Evolutionary conservation across 208 protist genomes (phyloP), one percentile per base, ranked within the genome.

Genomic region (Trypanosoma cruzi): DNA sequence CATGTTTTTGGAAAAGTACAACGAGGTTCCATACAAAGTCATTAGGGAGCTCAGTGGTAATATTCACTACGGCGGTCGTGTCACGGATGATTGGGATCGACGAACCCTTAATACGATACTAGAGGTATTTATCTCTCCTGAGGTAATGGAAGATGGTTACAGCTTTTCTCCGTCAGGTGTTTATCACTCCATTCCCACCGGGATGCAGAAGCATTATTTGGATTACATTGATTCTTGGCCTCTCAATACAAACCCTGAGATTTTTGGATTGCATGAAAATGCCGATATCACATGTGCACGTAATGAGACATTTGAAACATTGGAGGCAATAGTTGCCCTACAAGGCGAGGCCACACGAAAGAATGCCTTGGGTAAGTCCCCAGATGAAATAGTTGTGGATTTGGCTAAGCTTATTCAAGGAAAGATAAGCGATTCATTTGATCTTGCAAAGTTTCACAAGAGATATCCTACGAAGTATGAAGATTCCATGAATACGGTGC

Each of bases 1-100:
- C 55, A 97, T 98, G 88, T 99, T 99, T 80, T 75, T 99, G 8
- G 94, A 99, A 76, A 98, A 98, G 78, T 99, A 99, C 75, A 89
- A 91, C 10, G 88, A 98, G 65, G 89, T 99, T 52, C 98, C 98
- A 26, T 99, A 98, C 84, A 97, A 97, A 64, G 97, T 99, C 29
- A 98, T 99, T 36, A 93, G 90, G 57, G 95, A 97, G 68, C 81
- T 98, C 61, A 96, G 93, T 60, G 97, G 97, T 29, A 93, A 99
- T 71, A 99, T 99, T 81, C 99, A 99, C 92, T 99, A 99, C 82
- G 98, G 98, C 63, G 98, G 98, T 11, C 87, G 98, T 61, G 98
- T 99, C 22, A 99, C 98, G 22, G 98, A 99, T 75, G 97, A 99
- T 79, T 99, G 90, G 92, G 99, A 99, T 85, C 77, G 98, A 6